Evolutionary conservation across 768 basidiomycete genomes (phyloP).

Genomic region (Boletales sp.): DNA sequence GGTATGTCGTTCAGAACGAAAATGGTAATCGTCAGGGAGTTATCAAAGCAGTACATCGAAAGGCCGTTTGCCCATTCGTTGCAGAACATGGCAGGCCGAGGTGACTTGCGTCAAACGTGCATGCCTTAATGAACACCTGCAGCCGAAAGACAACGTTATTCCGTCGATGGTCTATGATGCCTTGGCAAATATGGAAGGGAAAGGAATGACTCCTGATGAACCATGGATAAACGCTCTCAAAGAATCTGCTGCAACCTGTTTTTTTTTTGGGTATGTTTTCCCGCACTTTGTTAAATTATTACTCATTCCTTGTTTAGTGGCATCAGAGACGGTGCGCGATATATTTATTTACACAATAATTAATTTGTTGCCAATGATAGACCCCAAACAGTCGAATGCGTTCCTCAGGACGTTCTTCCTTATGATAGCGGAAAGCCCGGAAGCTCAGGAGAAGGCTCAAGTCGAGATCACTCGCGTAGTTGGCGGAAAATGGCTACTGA

Average conservation of each 20-base stretch:
- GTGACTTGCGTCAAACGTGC: neutral
- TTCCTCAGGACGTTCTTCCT: conserved; percentile 8
- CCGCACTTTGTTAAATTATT: neutral
- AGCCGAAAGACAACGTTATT: neutral
- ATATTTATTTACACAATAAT: neutral
- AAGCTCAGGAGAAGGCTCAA: conserved; percentile 11
- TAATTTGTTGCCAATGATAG: neutral
- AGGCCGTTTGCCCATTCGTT: conserved; percentile 3
- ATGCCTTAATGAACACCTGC: neutral
- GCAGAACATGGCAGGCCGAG: neutral
- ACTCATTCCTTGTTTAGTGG: neutral
- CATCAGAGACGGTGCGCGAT: conserved; percentile 7
- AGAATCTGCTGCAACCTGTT: conserved; percentile 4
- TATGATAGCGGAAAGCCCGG: conserved; percentile 4
- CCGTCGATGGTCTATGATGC: conserved; percentile 13
- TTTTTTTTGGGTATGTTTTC: conserved; percentile 7
- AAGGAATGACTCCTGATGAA: neutral
- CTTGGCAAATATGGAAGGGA: conserved; percentile 1
- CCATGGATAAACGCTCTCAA: conserved; percentile 10
- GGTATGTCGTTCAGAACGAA: conserved; percentile 5
- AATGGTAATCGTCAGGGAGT: neutral
- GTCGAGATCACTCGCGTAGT: conserved; percentile 9
- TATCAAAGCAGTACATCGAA: neutral
- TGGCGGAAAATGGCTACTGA: conserved; percentile 2
- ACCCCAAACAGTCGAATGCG: neutral